Evolutionary conservation across 2,329 filamentous ascomycete genomes (phyloP).

Genomic region (Trichophyton simii): DNA sequence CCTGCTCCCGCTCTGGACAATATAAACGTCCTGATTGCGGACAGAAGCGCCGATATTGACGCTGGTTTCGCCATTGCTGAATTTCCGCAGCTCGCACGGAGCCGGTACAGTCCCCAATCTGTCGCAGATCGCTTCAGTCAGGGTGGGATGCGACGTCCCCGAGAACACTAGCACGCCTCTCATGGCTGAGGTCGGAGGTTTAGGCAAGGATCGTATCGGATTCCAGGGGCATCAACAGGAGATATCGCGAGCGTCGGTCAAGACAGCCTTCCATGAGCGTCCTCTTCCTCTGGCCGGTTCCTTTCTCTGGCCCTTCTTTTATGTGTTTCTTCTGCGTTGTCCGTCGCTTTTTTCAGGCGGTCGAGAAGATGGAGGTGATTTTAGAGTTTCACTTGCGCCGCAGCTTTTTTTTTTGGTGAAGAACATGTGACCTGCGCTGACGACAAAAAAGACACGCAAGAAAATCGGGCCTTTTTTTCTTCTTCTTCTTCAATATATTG

Average conservation of each 20-base stretch:
- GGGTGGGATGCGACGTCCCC: constrained; percentile 51
- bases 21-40: constrained; percentile 96
- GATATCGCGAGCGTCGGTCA: not conserved
- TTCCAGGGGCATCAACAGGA: not conserved
- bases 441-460: not conserved
- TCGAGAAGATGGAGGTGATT: not conserved
- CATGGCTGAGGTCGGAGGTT: constrained; percentile 32
- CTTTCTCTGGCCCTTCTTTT: too few species aligned
- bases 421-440: not conserved
- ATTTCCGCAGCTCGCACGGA: constrained; percentile 51
- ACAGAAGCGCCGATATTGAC: constrained; percentile 59
- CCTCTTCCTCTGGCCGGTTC: too few species aligned
- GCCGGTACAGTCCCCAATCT: constrained; percentile 49
- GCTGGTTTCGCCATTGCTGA: constrained; percentile 58
- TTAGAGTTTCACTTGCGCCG: not conserved
- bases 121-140: constrained; percentile 55
- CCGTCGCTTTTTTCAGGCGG: not conserved
- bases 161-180: constrained; percentile 56
- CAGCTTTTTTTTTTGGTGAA: not conserved
- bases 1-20: constrained; percentile 89
- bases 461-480: not conserved
- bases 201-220: not conserved
- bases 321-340: not conserved
- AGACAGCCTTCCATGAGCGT: not conserved
- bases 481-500: not conserved